phyloP scores from a whole-genome alignment of 495 filamentous ascomycete species.

The Penicillium pulvis region DNA sequence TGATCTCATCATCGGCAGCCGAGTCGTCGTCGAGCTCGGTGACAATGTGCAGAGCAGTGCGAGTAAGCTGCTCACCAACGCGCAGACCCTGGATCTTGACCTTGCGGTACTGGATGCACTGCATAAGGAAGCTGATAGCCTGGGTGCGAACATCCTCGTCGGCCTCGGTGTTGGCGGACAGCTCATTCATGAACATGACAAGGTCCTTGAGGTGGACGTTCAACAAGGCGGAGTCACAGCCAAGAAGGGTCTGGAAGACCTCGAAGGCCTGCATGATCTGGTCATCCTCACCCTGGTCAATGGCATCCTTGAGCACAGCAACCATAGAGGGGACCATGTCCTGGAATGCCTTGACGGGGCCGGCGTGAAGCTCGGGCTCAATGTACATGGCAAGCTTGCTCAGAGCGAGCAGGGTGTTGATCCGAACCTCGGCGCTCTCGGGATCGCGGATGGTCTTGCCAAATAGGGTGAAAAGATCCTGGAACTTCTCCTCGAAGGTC shows the following conservation, averaged over 20 bases:
- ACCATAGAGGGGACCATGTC: slow-evolving; percentile 85
- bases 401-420: slow-evolving; percentile 93
- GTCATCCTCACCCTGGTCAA: slow-evolving; percentile 80
- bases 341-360: slow-evolving; percentile 72
- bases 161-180: slow-evolving; percentile 70
- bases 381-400: slow-evolving; percentile 86
- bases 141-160: slow-evolving; percentile 86
- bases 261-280: slow-evolving; percentile 88
- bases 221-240: slow-evolving; percentile 83
- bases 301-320: slow-evolving; percentile 77
- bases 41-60: slow-evolving; percentile 81
- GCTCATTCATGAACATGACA: slow-evolving; percentile 89
- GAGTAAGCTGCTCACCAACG: slow-evolving; percentile 82
- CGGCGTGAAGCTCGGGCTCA: slow-evolving; percentile 77
- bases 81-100: slow-evolving; percentile 89
- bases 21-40: slow-evolving; percentile 80
- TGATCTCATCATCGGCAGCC: slow-evolving; percentile 80
- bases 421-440: slow-evolving; percentile 85
- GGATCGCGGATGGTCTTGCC: slow-evolving; percentile 84
- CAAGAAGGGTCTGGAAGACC: slow-evolving; percentile 94
- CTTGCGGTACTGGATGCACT: slow-evolving; percentile 86
- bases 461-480: slow-evolving; percentile 81
- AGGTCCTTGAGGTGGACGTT: slow-evolving; percentile 87
- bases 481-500: slow-evolving; percentile 72
- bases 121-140: slow-evolving; percentile 90